A percentile compares a stretch with the other conserved stretches of the same genome.
Conservation (phyloP, 208 protist species). For the Leishmania mexicana region DNA sequence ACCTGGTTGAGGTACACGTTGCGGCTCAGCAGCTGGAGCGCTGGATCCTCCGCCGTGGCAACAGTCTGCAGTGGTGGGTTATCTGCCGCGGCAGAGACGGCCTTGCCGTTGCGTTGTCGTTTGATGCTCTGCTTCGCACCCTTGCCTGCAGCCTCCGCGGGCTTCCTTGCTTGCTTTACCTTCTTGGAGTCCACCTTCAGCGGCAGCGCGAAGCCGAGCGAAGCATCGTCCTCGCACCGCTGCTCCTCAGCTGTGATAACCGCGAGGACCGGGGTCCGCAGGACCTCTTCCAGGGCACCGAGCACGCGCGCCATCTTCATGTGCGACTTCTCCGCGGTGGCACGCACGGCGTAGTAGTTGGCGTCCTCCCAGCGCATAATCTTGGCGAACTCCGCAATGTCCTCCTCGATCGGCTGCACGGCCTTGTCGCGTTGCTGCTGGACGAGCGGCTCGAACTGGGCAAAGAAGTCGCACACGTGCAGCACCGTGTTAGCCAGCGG, state of each 20-base stretch:
- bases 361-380: conserved; percentile 94
- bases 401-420: conserved; percentile 78
- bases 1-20: conserved; percentile 32
- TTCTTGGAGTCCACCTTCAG: conserved; percentile 23
- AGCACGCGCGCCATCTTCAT: conserved; percentile 91
- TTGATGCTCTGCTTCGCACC: conserved; percentile 20
- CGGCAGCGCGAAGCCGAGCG: conserved; percentile 65
- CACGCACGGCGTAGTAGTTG: conserved; percentile 96
- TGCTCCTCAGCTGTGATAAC: conserved; percentile 78
- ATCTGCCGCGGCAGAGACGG: neutral
- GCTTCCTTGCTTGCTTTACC: conserved; percentile 1
- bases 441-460: conserved; percentile 70
- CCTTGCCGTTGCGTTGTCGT: conserved; percentile 33
- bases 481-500: conserved; percentile 75
- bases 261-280: conserved; percentile 66
- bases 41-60: conserved; percentile 2
- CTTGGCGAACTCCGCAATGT: conserved; percentile 86
- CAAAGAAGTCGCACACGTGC: conserved; percentile 87
- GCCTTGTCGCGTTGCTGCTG: conserved; percentile 38
- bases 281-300: conserved; percentile 67
- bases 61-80: neutral
- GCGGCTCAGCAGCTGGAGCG: conserved; percentile 1
- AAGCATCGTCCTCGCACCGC: conserved; percentile 78
- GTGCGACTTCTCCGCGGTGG: conserved; percentile 96
- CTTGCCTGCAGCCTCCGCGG: conserved; percentile 3